Conservation (phyloP, 257 asterid genomes). For the Solanum chiquidenum region DNA sequence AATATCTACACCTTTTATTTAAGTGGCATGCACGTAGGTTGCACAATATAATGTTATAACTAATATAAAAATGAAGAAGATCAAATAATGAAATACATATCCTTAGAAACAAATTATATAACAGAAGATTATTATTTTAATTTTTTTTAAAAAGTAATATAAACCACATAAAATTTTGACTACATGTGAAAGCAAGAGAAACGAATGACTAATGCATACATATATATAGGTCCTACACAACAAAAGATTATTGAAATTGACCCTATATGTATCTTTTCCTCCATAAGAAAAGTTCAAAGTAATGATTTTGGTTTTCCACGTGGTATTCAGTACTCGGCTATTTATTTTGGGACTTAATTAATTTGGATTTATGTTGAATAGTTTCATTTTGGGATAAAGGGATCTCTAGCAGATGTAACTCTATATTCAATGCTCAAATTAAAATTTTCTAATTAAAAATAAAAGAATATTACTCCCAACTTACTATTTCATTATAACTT, state of each 20-base stretch:
- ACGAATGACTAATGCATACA: neutral
- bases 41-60: neutral
- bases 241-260: neutral
- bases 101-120: neutral
- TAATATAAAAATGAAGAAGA: neutral
- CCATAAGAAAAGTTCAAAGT: neutral
- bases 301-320: neutral
- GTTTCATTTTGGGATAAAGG: rapidly evolving
- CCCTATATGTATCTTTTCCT: neutral
- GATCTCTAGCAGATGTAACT: rapidly evolving
- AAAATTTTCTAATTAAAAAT: neutral
- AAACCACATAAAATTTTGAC: neutral
- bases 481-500: neutral
- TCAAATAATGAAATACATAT: neutral
- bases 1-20: neutral
- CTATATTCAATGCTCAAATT: neutral
- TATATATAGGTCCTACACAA: neutral
- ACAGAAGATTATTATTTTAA: neutral
- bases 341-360: rapidly evolving
- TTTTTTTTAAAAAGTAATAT: neutral
- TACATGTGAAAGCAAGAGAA: neutral
- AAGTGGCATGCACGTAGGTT: neutral
- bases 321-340: no score
- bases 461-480: rapidly evolving
- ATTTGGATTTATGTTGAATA: rapidly evolving